These are phyloP conservation scores for Alternaria arbusti DNA, from an alignment of 2,329 filamentous ascomycete genomes.

Conservation along the genomic window DNA sequence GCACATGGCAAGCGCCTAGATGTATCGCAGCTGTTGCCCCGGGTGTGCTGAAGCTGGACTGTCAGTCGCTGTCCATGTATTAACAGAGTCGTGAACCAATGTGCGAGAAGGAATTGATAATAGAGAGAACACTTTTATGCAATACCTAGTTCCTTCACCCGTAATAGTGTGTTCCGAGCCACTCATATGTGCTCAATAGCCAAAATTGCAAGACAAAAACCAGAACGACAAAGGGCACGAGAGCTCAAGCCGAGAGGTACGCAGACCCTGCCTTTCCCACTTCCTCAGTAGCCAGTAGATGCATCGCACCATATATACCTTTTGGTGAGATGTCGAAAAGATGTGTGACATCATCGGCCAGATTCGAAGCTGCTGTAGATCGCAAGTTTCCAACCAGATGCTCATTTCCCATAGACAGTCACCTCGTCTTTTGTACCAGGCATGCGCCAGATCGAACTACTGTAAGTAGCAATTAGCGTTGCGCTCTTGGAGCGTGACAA, in stretches of 20 bases:
- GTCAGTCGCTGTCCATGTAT: background rate
- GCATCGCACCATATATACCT: background rate
- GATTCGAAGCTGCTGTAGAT: background rate
- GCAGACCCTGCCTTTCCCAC: background rate
- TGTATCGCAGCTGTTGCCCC: background rate
- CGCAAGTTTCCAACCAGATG: background rate
- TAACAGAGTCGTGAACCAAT: background rate
- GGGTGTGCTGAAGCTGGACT: background rate
- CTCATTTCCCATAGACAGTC: background rate
- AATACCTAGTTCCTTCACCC: background rate
- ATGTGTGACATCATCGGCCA: background rate
- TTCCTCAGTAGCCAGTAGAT: background rate
- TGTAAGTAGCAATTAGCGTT: slow-evolving; percentile 3
- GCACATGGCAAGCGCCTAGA: background rate
- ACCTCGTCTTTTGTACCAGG: background rate
- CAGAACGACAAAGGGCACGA: background rate
- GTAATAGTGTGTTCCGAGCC: background rate
- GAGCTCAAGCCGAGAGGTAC: background rate
- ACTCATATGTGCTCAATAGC: background rate
- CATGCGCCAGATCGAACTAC: background rate
- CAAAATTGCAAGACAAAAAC: background rate
- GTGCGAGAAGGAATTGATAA: background rate
- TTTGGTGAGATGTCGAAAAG: background rate
- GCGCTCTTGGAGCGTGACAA: slow-evolving; percentile 39
- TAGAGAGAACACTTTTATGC: background rate